Evolutionary conservation across 306 rosid genomes (phyloP).

Genomic region (Aeschynomene evenia): DNA sequence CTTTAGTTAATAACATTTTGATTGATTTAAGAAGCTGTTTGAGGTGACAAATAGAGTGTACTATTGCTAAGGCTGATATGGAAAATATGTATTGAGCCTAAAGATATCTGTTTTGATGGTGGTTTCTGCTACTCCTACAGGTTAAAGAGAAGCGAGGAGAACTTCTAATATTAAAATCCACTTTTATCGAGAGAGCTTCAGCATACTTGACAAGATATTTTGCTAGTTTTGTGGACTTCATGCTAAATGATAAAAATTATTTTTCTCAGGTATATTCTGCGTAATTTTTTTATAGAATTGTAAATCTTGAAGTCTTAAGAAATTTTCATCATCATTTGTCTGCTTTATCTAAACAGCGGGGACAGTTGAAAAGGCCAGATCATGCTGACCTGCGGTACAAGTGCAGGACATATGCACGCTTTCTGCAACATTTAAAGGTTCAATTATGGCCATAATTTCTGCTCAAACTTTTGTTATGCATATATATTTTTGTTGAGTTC

Average conservation of each 20-base stretch:
- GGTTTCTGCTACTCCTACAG: conserved; percentile 49
- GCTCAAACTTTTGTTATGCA: conserved; percentile 16
- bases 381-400: conserved; percentile 90
- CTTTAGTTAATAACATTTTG: conserved; percentile 4
- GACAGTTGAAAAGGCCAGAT: conserved; percentile 97
- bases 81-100: conserved; percentile 7
- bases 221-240: conserved; percentile 81
- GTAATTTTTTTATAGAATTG: conserved; percentile 4
- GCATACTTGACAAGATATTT: conserved; percentile 77
- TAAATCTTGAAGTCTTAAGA: neutral
- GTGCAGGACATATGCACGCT: conserved; percentile 93
- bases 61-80: neutral
- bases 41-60: neutral
- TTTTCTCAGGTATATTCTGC: conserved; percentile 81
- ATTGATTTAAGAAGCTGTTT: neutral
- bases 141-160: conserved; percentile 90
- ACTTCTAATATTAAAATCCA: conserved; percentile 75
- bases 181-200: conserved; percentile 80
- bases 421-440: conserved; percentile 90
- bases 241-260: conserved; percentile 83
- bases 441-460: conserved; percentile 18
- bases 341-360: conserved; percentile 61
- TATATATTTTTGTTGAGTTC: neutral
- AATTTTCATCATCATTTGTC: conserved; percentile 28
- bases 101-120: conserved; percentile 20